Evolutionary conservation across 345 rosid genomes (phyloP), one percentile per base, ranked within the genome.

Genomic region (Kernera saxatilis): DNA sequence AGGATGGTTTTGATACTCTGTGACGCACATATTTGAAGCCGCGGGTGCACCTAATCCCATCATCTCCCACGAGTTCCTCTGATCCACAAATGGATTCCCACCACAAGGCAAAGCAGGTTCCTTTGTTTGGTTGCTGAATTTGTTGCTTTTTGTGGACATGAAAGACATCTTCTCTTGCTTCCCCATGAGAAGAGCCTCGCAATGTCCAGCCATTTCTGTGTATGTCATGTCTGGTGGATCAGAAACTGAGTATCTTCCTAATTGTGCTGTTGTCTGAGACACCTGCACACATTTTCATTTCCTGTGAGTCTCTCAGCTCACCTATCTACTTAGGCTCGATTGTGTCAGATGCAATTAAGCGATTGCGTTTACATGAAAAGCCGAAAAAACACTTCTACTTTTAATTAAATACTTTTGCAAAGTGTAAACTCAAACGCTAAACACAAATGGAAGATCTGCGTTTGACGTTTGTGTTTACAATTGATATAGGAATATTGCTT

Each of bases 91-190:
- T 37, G 87, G 85, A 71, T 80, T 85, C 64, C 82, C 85, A 51
- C 69, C 62, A 19, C 60, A 36, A 37, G 77, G 74, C 61, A 55
- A 40, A 56, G 67, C 21, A 49, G 29, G 6, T 37, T 77, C 79
- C 30, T 59, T 73, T 26, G 72, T 37, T 44, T 59, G 57, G 65
- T 8, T 64, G 50, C 58, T 69, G 52, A 71, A 82, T 55, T 80
- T 72, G 68, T 66, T 82, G 46, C 72, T 80, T 39, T 79, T 78
- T 30, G 67, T 53, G 44, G 69, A 73, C 85, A 88, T 73, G 78
- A 84, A 75, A 54, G 76, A 74, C 90, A 89, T 87, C 80, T 81
- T 88, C 81, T 85, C 72, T 75, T 84, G 86, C 77, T 89, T 89
- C 50, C 87, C 96, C 52, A 58, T 67, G 4, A 80, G 73, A 70